Base-by-base conservation (phyloP, 768 basidiomycete species). In the Suillus bovinus region DNA sequence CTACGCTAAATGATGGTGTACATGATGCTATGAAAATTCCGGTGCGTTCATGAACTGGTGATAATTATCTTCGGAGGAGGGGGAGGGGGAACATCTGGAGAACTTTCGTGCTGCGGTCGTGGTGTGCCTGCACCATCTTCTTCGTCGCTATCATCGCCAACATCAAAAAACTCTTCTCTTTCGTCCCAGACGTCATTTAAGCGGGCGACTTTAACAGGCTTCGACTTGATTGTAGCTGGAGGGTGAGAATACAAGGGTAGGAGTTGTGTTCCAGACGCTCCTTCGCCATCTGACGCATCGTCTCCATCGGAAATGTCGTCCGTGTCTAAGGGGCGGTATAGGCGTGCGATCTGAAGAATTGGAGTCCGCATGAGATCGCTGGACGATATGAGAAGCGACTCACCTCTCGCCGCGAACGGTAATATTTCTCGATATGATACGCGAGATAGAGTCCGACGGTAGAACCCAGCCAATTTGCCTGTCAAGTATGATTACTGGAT, bases 401-500 rank as follows among this genome's bases (percentile, higher is more conserved):
- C 69, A 90, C 91, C 80, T 94, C 93, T 75, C 89, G 84, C 67
- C 93, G 81, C 63, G 85, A 84, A 29, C 93, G 88, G 71, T 94
- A 89, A 67, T 93, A 85, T 47, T 80, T 81, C 69, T 94, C 93
- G 54, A 90, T 72, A 63, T 91, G 75, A 70, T 86, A 93, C 0
- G 88, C 80, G 44, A 80, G 70, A 66, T 83, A 84, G 7, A 94
- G 77, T 5, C 93, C 93, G 7, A 90, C 71, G 4, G 83, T 78
- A 0, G 90, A 89, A 38, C 93, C 93, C 16, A 88, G 72, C 29
- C 93, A 72, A 70, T 94, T 94, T 17, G 93, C 93, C 93, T 94
- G 64, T 62, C 24, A 22, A 58, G 56, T 31, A 63, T 33, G 50
- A 46, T 46, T 65, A 57, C 66, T 60, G 59, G 34, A 60, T 16